These are phyloP conservation scores for Blepharisma japonicum DNA, from an alignment of 73 alveolate species.

Conservation along the genomic window DNA sequence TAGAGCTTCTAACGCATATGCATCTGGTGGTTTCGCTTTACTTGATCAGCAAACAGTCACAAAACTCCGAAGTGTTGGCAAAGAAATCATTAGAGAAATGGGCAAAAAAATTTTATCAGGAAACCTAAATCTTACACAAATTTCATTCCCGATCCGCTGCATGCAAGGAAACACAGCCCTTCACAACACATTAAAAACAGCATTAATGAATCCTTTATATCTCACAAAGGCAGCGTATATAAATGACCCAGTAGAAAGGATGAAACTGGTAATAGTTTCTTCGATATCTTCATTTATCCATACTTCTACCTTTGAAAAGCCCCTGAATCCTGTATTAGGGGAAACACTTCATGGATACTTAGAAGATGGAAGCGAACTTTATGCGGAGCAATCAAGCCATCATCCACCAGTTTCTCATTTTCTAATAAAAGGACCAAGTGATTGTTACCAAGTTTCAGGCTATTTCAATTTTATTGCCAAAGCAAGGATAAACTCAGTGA, in stretches of 20 bases:
- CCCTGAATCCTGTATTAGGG: constrained; percentile 96
- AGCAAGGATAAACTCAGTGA: constrained; percentile 52
- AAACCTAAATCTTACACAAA: constrained; percentile 60
- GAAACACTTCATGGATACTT: constrained; percentile 94
- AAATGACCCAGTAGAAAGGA: constrained; percentile 60
- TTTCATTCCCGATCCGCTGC: constrained; percentile 78
- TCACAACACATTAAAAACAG: constrained; percentile 46
- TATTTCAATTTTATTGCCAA: constrained; percentile 51
- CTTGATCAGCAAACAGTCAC: constrained; percentile 41
- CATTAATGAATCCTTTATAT: constrained; percentile 45
- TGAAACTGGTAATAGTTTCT: constrained; percentile 55
- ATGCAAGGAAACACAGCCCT: constrained; percentile 68
- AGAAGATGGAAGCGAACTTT: constrained; percentile 89
- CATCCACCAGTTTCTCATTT: constrained; percentile 89
- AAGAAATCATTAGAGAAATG: constrained; percentile 63
- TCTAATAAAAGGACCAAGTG: constrained; percentile 35
- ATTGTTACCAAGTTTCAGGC: constrained; percentile 42
- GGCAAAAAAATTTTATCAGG: constrained; percentile 75
- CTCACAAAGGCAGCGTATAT: constrained; percentile 54
- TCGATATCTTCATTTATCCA: constrained; percentile 45
- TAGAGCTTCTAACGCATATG: constrained; percentile 58
- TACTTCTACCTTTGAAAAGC: constrained; percentile 63
- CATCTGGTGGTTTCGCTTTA: constrained; percentile 61
- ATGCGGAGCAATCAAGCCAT: constrained; percentile 94
- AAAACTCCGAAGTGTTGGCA: constrained; percentile 61